Percentiles rank a stretch among this genome's conserved stretches.
Conservation (phyloP, 2,329 filamentous ascomycete species). For the Penicillium concentricum region DNA sequence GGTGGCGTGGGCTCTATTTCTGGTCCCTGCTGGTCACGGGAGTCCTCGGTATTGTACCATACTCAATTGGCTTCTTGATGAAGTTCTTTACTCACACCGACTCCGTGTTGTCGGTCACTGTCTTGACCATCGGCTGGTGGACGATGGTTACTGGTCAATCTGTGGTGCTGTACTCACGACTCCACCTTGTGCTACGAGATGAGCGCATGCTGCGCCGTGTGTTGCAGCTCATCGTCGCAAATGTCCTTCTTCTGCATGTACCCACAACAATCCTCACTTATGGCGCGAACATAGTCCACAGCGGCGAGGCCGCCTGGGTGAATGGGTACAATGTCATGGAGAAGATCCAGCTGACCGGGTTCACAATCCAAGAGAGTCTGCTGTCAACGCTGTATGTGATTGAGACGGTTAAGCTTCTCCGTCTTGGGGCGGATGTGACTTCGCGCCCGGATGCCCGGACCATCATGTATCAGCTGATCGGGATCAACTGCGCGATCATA, state of each 20-base stretch:
- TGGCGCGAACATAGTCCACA: conserved; percentile 34
- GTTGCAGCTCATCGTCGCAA: conserved; percentile 58
- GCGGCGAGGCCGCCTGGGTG: conserved; percentile 29
- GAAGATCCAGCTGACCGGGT: conserved; percentile 47
- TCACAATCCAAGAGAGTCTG: conserved; percentile 48
- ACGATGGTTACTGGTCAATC: conserved; percentile 62
- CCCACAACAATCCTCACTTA: conserved; percentile 57
- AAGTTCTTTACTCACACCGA: conserved; percentile 38
- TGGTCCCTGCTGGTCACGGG: conserved; percentile 41
- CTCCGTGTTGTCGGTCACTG: conserved; percentile 37
- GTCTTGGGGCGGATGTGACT: conserved; percentile 26
- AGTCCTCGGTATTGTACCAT: conserved; percentile 37
- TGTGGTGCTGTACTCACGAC: conserved; percentile 61
- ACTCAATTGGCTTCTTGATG: conserved; percentile 45
- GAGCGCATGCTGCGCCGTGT: conserved; percentile 50
- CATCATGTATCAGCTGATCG: conserved; percentile 47
- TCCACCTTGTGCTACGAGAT: conserved; percentile 59
- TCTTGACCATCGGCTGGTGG: conserved; percentile 58
- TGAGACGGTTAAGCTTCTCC: conserved; percentile 52
- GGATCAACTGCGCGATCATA: conserved; percentile 49
- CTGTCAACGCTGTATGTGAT: conserved; percentile 54
- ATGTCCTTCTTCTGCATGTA: conserved; percentile 54
- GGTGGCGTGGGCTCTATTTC: conserved; percentile 45
- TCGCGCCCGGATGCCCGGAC: conserved; percentile 27
- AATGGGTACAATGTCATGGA: conserved; percentile 47